Base-by-base conservation (phyloP, 2,329 filamentous ascomycete genomes). In the Neofusicoccum parvum region DNA sequence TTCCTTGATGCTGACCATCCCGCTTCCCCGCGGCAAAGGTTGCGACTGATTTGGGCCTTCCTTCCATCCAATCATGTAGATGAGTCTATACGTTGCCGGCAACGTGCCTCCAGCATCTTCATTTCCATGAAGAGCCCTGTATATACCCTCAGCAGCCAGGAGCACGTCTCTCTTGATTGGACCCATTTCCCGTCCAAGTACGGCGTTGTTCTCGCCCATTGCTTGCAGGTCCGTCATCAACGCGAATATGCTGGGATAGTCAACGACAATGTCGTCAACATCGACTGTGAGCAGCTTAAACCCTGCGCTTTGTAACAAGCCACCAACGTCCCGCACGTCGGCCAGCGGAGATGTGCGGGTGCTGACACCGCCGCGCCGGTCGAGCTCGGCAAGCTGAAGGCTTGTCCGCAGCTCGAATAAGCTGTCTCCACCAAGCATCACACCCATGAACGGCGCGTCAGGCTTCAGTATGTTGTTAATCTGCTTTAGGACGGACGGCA, bases 21-120 rank as follows among this genome's bases (percentile, higher is more conserved):
- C 95, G 69, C 90, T 96, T 0, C 95, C 95, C 70, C 95, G 87
- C 69, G 89, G 80, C 66, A 98, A 80, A 5, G 95, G 94, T 78
- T 94, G 84, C 2, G 89, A 84, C 79, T 98, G 94, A 62, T 89
- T 87, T 36, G 86, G 85, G 1, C 91, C 90, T 70, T 94, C 91
- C 75, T 94, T 96, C 95, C 95, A 99, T 0, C 95, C 95, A 78
- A 99, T 99, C 94, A 98, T 97, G 78, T 95, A 97, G 68, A 99
- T 97, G 71, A 97, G 85, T 70, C 95, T 86, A 75, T 97, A 99
- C 0, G 95, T 99, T 1, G 95, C 95, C 0, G 95, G 95, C 2
- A 84, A 70, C 2, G 82, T 87, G 20, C 86, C 90, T 10, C 54
- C 37, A 3, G 36, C 37, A 72, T 82, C 79, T 51, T 79, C 72